Base-by-base conservation (phyloP, 2,329 filamentous ascomycete genomes). In the Ophiocordyceps camponoti-saundersi region DNA sequence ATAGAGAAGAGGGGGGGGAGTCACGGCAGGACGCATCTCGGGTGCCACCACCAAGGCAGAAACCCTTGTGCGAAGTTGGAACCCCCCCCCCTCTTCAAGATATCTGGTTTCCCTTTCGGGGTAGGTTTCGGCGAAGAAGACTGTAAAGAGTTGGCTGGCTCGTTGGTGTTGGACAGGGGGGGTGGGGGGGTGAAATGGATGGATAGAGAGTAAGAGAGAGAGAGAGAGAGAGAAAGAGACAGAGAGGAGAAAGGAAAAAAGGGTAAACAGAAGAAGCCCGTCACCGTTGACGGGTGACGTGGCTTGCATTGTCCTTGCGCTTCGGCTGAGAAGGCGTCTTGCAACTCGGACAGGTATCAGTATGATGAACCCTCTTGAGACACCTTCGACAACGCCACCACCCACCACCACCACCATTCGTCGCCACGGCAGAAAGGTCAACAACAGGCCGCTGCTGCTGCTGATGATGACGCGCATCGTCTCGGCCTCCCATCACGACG, bases 361-460 rank as follows among this genome's bases (percentile, higher is more conserved):
- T 64, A 34, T 63, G 57, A 46, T 57, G 52, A 46, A 75, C 66
- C 40, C 72, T 62, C 49, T 53, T 53, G 44, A 78, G 65, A 53
- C 74, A 77, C 49, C 68, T 68, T 45, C 65, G 62, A 58, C 74
- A 78, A 34, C 74, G 66, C 71, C 72, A 78, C 72, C 72, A 77
- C 3, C 53, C n/a, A n/a, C n/a, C n/a, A n/a, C n/a, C n/a, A n/a
- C n/a, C n/a, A n/a, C n/a, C n/a, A n/a, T n/a, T n/a, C n/a, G n/a
- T n/a, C n/a, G n/a, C n/a, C n/a, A n/a, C n/a, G n/a, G n/a, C n/a
- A n/a, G n/a, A n/a, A n/a, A n/a, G n/a, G n/a, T n/a, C n/a, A n/a
- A n/a, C n/a, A n/a, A n/a, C n/a, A n/a, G n/a, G n/a, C n/a, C n/a
- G n/a, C n/a, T n/a, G n/a, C n/a, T n/a, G n/a, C n/a, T n/a, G n/a